Base-by-base conservation (phyloP, 1,284 basidiomycete genomes). In the Lentinus polychrous region DNA sequence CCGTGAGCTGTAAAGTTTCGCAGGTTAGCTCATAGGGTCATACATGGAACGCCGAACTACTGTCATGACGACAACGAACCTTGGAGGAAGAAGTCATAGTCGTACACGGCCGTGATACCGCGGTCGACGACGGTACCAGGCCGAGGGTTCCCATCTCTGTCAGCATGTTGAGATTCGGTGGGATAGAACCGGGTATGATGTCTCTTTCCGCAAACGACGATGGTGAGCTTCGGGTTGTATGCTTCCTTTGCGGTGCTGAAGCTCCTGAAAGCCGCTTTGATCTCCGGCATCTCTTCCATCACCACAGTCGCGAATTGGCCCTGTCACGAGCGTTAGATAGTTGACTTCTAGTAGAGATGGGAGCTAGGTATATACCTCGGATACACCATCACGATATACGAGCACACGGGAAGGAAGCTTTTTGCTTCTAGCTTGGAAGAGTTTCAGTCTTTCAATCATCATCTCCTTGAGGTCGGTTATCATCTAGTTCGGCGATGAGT, bases 141-240 rank as follows among this genome's bases (percentile, higher is more conserved):
- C 44, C 71, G 74, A 1, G 85, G 81, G 52, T 90, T 90, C 0
- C 83, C 83, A 47, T 85, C 75, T 1, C 56, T 43, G 48, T 82
- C 83, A 0, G 78, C 83, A 35, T 76, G 65, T 8, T 58, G 58
- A 1, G 61, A 61, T 32, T 77, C 72, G 2, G 79, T 82, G 2
- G 88, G 86, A 60, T 79, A 91, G 70, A 91, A 91, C 11, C 88
- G 81, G 8, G 88, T 88, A 60, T 91, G 86, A 55, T 91, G 90
- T 1, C 89, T 78, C 66, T 91, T 91, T 17, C 83, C 81, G 60
- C 86, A 90, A 49, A 91, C 78, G 52, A 91, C 78, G 54, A 90
- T 84, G 8, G 81, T 85, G 7, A 92, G 63, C 57, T 80, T 78
- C 1, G 87, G 89, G 2, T 60, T 68, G 63, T 88, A 91, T 1